These are phyloP conservation scores for Aspergillus neotritici DNA, from an alignment of 2,329 filamentous ascomycete species.

Conservation along the genomic window DNA sequence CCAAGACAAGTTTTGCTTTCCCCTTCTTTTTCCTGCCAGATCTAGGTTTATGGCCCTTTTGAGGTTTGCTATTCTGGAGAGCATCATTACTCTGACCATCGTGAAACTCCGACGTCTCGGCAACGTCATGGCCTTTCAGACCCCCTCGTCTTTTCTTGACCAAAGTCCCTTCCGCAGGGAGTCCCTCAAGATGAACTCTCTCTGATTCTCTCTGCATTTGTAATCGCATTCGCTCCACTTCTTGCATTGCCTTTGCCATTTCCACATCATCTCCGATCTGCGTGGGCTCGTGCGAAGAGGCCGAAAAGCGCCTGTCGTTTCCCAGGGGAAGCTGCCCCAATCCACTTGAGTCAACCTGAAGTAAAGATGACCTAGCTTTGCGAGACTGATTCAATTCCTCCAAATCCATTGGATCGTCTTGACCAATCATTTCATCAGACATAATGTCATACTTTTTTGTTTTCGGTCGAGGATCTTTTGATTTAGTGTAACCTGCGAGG, in stretches of 20 bases:
- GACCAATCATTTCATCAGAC: slow-evolving; percentile 65
- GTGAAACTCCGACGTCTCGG: slow-evolving; percentile 1
- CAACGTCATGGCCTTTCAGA: slow-evolving; percentile 18
- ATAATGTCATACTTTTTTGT: slow-evolving; percentile 62
- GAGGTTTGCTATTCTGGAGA: too few species aligned
- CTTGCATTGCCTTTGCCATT: slow-evolving; percentile 80
- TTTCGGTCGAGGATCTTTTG: slow-evolving; percentile 35
- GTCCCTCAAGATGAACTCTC: slow-evolving; percentile 45
- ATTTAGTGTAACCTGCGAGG: slow-evolving; percentile 17
- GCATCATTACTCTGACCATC: slow-evolving; percentile 1
- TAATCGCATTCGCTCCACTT: slow-evolving; percentile 77
- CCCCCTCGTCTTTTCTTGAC: slow-evolving; percentile 55
- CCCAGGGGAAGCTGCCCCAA: slow-evolving; percentile 68
- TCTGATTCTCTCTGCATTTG: slow-evolving; percentile 64
- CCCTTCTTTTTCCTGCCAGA: too few species aligned
- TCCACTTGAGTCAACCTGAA: slow-evolving; percentile 82
- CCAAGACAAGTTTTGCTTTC: too few species aligned
- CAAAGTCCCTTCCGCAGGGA: slow-evolving; percentile 42
- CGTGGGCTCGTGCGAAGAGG: slow-evolving; percentile 48
- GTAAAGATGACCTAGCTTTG: slow-evolving; percentile 57
- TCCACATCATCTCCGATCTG: slow-evolving; percentile 73
- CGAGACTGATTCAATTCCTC: slow-evolving; percentile 26
- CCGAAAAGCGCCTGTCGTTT: slow-evolving; percentile 27
- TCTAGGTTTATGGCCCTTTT: too few species aligned
- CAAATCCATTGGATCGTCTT: slow-evolving; percentile 35